A percentile compares a stretch with the other conserved stretches of the same genome.
Conservation (phyloP, 371 early-diverging fungal species). For the Cokeromyces recurvatus region DNA sequence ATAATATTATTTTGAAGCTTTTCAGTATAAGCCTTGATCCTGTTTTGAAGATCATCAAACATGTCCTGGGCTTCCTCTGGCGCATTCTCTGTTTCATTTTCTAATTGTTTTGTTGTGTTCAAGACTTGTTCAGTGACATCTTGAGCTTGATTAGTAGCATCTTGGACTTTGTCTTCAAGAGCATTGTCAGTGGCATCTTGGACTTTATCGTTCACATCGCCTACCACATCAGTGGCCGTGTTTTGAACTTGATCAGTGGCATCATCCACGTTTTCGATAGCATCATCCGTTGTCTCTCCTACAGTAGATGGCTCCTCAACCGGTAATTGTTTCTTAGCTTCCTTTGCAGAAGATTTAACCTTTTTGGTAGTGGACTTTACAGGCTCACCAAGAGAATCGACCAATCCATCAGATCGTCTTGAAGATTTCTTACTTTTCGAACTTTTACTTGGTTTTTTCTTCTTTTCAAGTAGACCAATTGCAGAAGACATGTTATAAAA, state of each 20-base stretch:
- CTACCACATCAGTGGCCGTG: background rate
- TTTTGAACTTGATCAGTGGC: background rate
- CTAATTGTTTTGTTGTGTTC: background rate
- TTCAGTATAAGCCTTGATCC: background rate
- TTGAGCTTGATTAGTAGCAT: background rate
- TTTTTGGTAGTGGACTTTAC: background rate
- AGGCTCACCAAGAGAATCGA: too few species aligned
- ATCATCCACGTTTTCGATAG: background rate
- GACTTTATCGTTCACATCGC: background rate
- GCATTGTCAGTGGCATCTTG: background rate
- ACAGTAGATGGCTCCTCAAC: too few species aligned
- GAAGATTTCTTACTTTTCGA: background rate
- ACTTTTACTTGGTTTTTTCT: background rate
- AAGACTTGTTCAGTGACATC: background rate
- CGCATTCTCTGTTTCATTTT: background rate
- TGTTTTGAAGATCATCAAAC: background rate
- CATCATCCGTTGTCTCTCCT: background rate
- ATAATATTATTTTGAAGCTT: background rate
- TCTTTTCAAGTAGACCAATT: slow-evolving; percentile 1
- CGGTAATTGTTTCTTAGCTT: background rate
- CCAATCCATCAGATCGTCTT: background rate
- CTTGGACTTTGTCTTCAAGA: background rate
- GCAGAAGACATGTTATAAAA: slow-evolving; percentile 2
- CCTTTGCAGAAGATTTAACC: background rate
- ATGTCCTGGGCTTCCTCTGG: background rate